Base-by-base conservation (phyloP, 768 basidiomycete species). In the Phlegmacium glaucopus region DNA sequence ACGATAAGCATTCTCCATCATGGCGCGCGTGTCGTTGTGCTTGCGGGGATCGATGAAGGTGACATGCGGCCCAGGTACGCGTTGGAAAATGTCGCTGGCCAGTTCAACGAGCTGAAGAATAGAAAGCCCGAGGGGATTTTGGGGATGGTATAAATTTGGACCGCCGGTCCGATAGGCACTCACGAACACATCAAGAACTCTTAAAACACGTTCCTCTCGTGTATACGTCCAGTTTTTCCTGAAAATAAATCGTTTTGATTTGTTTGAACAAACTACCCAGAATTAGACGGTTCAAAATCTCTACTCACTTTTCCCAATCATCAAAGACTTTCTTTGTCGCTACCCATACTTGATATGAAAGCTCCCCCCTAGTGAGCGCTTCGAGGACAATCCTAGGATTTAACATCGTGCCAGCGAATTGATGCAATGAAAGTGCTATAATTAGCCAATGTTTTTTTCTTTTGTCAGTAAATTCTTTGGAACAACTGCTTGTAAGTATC, bases 11-110 rank as follows among this genome's bases (percentile, higher is more conserved):
- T 70, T 68, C 16, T 59, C 45, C 4, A 76, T 65, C 61, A 85
- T 75, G 22, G 54, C 64, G 3, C 37, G 36, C 1, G 61, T 42
- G 52, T 78, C 58, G 8, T 59, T 55, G 44, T 73, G 64, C n/a
- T 64, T 55, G 32, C 76, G 67, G 6, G 79, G 73, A 58, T 82
- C 79, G 39, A 85, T 60, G 42, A 76, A 76, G 13, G 75, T 69
- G 32, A 78, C 60, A 44, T 82, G 75, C 1, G 74, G 72, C 0
- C 79, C 81, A 4, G 65, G 55, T 37, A 66, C 68, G n/a, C 69
- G 63, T 47, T 76, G 72, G 40, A 73, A 55, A 43, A 80, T 59
- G 3, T 68, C 69, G 4, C 60, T 56, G 16, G 76, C 77, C 18
- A 82, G 54, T 54, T 82, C 77, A 44, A 78, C 69, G 39, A 82